These are phyloP conservation scores for Candida incommunis DNA, from an alignment of 805 yeast genomes.

Conservation along the genomic window DNA sequence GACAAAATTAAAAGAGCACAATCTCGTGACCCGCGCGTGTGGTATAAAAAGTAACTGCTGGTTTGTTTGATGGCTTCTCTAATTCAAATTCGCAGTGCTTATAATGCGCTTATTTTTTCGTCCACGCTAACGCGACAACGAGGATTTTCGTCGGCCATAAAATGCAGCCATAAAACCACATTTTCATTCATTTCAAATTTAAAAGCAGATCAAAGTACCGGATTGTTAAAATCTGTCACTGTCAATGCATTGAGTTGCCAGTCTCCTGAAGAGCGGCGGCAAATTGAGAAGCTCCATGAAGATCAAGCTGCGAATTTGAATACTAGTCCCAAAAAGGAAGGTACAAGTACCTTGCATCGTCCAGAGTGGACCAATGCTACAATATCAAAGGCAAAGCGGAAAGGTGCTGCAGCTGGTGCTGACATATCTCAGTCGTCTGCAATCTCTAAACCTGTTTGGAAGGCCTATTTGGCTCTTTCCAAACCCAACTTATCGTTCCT, in stretches of 20 bases:
- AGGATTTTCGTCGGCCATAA: not conserved
- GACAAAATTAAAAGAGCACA: too few species aligned
- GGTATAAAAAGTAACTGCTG: too few species aligned
- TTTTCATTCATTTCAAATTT: not conserved
- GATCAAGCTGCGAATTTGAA: not conserved
- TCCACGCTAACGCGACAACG: too few species aligned
- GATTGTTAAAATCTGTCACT: not conserved
- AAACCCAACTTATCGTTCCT: conserved; percentile 81
- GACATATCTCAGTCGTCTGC: too few species aligned
- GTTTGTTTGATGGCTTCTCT: too few species aligned
- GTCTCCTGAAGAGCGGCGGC: conserved; percentile 1
- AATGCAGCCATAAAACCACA: not conserved
- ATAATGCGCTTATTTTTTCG: too few species aligned
- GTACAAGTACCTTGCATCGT: not conserved
- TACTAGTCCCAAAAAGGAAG: not conserved
- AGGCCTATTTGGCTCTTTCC: conserved; percentile 55
- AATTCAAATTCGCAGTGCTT: too few species aligned
- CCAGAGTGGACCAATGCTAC: not conserved
- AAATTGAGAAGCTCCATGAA: not conserved
- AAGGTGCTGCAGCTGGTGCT: not conserved
- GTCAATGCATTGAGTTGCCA: not conserved
- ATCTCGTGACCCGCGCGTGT: too few species aligned
- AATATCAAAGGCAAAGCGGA: not conserved
- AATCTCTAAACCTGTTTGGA: not conserved
- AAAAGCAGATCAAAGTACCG: not conserved